Evolutionary conservation across 1,139 yeast species (phyloP), one percentile per base, ranked within the genome.

Genomic region (Suhomyces yuchorum): DNA sequence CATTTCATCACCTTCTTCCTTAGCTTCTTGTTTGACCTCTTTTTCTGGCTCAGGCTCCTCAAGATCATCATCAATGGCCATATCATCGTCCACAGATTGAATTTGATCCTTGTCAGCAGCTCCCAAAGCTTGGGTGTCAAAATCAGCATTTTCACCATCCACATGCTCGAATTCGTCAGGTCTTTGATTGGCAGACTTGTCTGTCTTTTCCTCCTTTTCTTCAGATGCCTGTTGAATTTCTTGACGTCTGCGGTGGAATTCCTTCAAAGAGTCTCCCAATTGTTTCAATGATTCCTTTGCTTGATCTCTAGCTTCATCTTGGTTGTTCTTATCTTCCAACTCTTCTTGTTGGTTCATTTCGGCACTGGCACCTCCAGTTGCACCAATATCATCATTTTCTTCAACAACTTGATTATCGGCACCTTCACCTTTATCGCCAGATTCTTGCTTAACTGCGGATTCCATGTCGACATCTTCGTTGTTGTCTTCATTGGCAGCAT

Each of bases 81-180:
- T 85, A 14, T 84, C 85, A 43, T 92, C 96, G 61, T 92, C 87
- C 50, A 91, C 79, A 0, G 83, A 67, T 61, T 89, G 95, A 35
- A 81, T 73, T 60, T 89, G 91, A 43, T 91, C 97, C 57, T 84
- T 81, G 49, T 84, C 81, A 6, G 97, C 96, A 40, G 95, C 84
- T 20, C 98, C 99, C 49, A 93, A 70, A 0, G 98, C 99, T 66
- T 95, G 98, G 0, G 96, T 87, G 48, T 88, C 93, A 44, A 64
- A 65, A 39, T 85, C 83, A 7, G 90, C 80, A 55, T 84, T 84
- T 42, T 87, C 91, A 38, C 96, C 97, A 41, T 89, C 93, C 48
- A 90, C 78, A 63, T 93, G 98, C 65, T 92, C 96, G 65, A 92
- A 89, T 58, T 91, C 97, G 60, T 91, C 96, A 0, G 95, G 91